Evolutionary conservation across 2,329 filamentous ascomycete species (phyloP), one percentile per base, ranked within the genome.

Genomic region (Calonectria montana): DNA sequence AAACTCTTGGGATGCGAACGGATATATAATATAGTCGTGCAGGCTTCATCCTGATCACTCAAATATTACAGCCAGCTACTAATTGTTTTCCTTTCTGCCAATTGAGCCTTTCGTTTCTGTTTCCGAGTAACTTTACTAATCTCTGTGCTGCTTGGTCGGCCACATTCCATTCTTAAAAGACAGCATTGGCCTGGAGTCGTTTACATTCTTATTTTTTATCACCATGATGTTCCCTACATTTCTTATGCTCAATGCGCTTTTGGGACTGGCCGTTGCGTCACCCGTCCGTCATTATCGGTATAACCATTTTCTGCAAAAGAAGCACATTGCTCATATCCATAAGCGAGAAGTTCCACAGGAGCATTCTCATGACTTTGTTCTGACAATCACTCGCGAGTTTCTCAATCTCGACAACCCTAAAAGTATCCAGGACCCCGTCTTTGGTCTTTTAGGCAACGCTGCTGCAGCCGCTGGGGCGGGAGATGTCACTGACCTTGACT

Each of bases 281-380:
- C 76, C 75, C 31, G 48, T 72, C 16, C 62, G 61, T 31, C 15
- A 59, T 13, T 61, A 63, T 39, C 71, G 50, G 21, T 39, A 21
- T 37, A 62, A 35, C 41, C 35, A 29, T 50, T 37, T 45, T n/a
- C 3, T 48, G 41, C 15, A 13, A 43, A 27, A 50, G 35, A 35
- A 1, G 13, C 16, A 41, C 21, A 6, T 37, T 21, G 6, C 21
- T 13, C 62, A 69, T 35, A 64, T 78, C 25, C 35, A 70, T 39
- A 77, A 76, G 64, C 77, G 78, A 21, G 87, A 91, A 78, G 88
- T 90, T 70, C 89, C 89, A 29, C 88, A 90, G 78, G 89, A 91
- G 74, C 88, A 90, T 76, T 87, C 88, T 13, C 89, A 91, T 80
- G 81, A 86, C 69, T 83, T 85, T 74, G 84, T 89, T 78, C 80